phyloP scores from a whole-genome alignment of 495 filamentous ascomycete genomes.

The Usnea hakonensis region DNA sequence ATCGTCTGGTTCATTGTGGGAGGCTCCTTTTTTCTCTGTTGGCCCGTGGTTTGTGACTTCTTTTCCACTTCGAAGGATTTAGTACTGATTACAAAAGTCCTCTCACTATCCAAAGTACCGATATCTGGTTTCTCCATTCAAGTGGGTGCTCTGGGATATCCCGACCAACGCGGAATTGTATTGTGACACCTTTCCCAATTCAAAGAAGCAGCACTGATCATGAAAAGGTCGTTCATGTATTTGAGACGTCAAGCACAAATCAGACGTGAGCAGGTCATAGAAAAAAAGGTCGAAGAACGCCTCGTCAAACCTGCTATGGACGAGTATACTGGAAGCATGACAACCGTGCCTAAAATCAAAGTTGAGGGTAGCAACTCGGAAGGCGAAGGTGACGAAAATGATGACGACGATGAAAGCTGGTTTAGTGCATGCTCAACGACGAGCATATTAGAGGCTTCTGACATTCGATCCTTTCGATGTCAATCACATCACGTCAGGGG shows the following conservation, averaged over 20 bases:
- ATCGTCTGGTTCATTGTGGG: conserved; percentile 33
- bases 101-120: conserved; percentile 37
- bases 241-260: conserved; percentile 30
- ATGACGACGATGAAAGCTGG: conserved; percentile 23
- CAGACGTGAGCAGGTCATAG: conserved; percentile 26
- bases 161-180: conserved; percentile 25
- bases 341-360: conserved; percentile 7
- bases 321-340: conserved; percentile 7
- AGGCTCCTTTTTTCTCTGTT: conserved; percentile 36
- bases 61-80: too few relatives aligned
- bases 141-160: conserved; percentile 40
- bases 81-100: too few relatives aligned
- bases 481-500: conserved; percentile 19
- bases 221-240: conserved; percentile 36
- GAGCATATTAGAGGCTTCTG: conserved; percentile 22
- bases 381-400: conserved; percentile 10
- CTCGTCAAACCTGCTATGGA: conserved; percentile 4
- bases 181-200: too few relatives aligned
- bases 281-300: conserved; percentile 20
- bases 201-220: too few relatives aligned
- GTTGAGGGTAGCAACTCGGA: conserved; percentile 6
- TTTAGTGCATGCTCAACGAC: conserved; percentile 20
- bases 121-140: conserved; percentile 34
- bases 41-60: too few relatives aligned
- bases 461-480: conserved; percentile 28